Conservation (phyloP, 2,329 filamentous ascomycete species). For the Phymatotrichopsis omnivora region DNA sequence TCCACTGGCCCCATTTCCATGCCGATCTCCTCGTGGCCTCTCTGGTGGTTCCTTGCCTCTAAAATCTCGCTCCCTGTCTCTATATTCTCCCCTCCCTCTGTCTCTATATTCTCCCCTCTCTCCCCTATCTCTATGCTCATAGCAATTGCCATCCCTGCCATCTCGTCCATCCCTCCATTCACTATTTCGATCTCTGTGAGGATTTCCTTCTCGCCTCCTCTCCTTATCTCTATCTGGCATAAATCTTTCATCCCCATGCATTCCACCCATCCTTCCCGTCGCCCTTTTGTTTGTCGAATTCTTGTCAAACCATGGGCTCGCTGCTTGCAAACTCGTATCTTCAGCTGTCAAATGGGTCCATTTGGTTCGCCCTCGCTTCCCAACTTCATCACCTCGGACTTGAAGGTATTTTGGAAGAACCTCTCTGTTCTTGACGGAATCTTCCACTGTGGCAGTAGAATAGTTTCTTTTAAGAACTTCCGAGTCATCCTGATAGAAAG, state of each 20-base stretch:
- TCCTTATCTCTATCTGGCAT: constrained; percentile 52
- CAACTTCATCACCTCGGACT: constrained; percentile 81
- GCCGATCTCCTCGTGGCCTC: constrained; percentile 14
- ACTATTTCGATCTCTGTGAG: not conserved
- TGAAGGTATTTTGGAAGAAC: constrained; percentile 84
- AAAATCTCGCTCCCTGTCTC: constrained; percentile 39
- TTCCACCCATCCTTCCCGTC: constrained; percentile 39
- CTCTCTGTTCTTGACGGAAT: constrained; percentile 74
- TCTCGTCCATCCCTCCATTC: not conserved
- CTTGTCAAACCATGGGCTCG: constrained; percentile 28
- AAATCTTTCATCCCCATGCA: constrained; percentile 55
- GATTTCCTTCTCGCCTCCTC: not conserved
- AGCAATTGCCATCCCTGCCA: constrained; percentile 50
- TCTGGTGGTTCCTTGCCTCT: constrained; percentile 27
- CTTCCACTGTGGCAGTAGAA: constrained; percentile 72
- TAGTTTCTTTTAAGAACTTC: constrained; percentile 69
- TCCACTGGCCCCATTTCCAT: constrained; percentile 1
- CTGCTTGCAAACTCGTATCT: constrained; percentile 72
- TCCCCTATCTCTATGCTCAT: constrained; percentile 44
- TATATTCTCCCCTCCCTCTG: too few relatives aligned
- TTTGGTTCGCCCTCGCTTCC: constrained; percentile 80
- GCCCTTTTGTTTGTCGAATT: constrained; percentile 49
- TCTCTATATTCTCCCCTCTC: constrained; percentile 32
- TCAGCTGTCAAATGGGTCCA: constrained; percentile 82
- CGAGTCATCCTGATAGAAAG: constrained; percentile 81